phyloP scores from a whole-genome alignment of 129 eudicot species.

The Deinandra increscens region DNA sequence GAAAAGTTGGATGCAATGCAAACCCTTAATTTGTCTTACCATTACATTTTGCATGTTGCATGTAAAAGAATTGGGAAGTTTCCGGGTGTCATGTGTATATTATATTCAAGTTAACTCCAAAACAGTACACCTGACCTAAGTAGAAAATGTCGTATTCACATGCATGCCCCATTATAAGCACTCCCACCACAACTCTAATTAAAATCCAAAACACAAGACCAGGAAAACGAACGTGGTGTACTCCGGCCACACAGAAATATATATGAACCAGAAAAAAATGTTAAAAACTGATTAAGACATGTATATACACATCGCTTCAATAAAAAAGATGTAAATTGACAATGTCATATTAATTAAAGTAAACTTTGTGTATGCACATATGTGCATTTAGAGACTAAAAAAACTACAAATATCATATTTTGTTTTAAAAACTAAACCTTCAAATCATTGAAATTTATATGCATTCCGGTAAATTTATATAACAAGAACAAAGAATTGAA shows the following conservation, averaged over 20 bases:
- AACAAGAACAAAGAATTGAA: no score
- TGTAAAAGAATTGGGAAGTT: conserved; percentile 15
- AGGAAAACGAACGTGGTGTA: neutral
- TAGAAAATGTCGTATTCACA: conserved; percentile 26
- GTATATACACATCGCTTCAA: no score
- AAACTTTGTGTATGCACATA: no score
- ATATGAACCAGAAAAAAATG: no score
- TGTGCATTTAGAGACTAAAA: no score
- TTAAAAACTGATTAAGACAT: no score
- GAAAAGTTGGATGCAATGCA: neutral
- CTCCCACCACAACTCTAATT: conserved; percentile 16
- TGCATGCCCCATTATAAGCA: conserved; percentile 21
- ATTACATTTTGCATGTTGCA: conserved; percentile 1
- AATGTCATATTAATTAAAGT: no score
- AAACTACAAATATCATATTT: no score
- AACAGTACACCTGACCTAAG: conserved; percentile 26
- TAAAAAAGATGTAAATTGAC: no score
- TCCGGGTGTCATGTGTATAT: neutral
- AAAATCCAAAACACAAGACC: neutral
- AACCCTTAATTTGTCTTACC: neutral
- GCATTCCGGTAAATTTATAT: no score
- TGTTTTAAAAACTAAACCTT: no score
- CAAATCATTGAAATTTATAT: no score
- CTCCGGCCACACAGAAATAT: neutral
- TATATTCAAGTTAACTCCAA: conserved; percentile 8